A percentile compares a stretch with the other conserved stretches of the same genome.
These are phyloP conservation scores for Stachybotrys chartarum DNA, from an alignment of 2,329 filamentous ascomycete genomes.

Conservation along the genomic window DNA sequence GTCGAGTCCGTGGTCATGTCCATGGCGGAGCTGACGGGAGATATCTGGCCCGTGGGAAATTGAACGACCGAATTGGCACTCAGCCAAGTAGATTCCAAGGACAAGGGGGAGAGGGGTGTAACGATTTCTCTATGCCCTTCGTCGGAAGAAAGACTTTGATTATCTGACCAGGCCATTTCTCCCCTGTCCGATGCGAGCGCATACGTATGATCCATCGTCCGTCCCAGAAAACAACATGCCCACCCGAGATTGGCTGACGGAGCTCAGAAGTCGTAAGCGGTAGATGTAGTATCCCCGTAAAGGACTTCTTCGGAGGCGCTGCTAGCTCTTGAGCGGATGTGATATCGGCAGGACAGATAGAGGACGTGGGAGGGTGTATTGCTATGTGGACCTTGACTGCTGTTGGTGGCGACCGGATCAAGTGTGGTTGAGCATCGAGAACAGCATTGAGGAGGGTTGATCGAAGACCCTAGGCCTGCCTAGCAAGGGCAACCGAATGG, in stretches of 20 bases:
- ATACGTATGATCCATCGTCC: constrained; percentile 40
- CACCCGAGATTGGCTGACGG: constrained; percentile 1
- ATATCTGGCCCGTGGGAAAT: constrained; percentile 40
- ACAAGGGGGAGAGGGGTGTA: constrained; percentile 23
- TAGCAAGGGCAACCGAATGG: neutral
- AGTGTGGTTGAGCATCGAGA: neutral
- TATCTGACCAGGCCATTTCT: constrained; percentile 38
- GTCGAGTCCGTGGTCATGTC: constrained; percentile 33
- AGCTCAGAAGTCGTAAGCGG: neutral
- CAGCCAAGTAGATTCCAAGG: constrained; percentile 22
- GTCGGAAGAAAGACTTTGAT: constrained; percentile 36
- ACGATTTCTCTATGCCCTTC: constrained; percentile 22
- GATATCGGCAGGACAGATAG: neutral
- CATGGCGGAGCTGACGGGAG: constrained; percentile 45
- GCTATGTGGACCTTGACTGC: neutral
- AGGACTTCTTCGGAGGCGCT: neutral
- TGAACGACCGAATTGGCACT: constrained; percentile 15
- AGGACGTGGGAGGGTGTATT: neutral
- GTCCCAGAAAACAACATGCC: constrained; percentile 36
- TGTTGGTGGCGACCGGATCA: neutral
- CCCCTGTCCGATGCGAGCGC: constrained; percentile 32
- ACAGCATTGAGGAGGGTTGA: neutral
- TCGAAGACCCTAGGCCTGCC: neutral
- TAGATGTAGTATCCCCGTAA: neutral
- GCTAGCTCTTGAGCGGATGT: neutral